phyloP scores from a whole-genome alignment of 495 filamentous ascomycete species.

The Talaromyces liani region DNA sequence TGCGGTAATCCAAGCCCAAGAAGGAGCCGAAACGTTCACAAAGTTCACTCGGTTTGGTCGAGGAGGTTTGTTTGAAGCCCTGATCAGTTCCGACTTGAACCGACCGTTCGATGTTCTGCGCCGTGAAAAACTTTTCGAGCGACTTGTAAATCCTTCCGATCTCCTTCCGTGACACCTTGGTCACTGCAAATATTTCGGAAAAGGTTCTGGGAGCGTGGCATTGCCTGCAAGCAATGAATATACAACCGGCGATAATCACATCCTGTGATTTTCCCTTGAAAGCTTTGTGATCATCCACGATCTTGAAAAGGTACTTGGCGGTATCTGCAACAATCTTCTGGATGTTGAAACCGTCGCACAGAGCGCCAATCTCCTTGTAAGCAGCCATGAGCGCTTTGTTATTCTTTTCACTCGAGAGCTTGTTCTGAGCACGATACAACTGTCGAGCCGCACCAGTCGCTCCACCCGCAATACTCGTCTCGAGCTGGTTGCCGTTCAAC shows the following conservation, averaged over 20 bases:
- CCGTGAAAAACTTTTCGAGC: constrained; percentile 76
- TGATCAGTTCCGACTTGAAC: constrained; percentile 35
- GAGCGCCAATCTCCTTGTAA: constrained; percentile 81
- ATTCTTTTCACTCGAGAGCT: constrained; percentile 75
- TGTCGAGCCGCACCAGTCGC: constrained; percentile 68
- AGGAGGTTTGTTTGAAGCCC: constrained; percentile 52
- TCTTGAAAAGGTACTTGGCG: constrained; percentile 90
- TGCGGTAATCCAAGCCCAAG: constrained; percentile 59
- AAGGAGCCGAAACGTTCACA: constrained; percentile 83
- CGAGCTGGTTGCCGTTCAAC: constrained; percentile 84
- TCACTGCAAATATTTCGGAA: constrained; percentile 83
- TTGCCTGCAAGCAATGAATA: constrained; percentile 95
- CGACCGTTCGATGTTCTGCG: constrained; percentile 47
- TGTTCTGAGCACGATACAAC: constrained; percentile 80
- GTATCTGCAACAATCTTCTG: constrained; percentile 73
- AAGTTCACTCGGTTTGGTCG: constrained; percentile 69
- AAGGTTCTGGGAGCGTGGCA: constrained; percentile 81
- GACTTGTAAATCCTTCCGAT: constrained; percentile 93
- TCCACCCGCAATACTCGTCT: constrained; percentile 79
- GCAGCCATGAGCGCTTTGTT: constrained; percentile 71
- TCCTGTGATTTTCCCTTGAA: constrained; percentile 96
- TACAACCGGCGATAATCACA: constrained; percentile 87
- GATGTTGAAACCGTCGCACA: constrained; percentile 80
- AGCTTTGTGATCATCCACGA: constrained; percentile 81
- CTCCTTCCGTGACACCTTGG: constrained; percentile 92